Evolutionary conservation across 108 stramenopile species (phyloP).

Genomic region (Cylindrotheca fusiformis): DNA sequence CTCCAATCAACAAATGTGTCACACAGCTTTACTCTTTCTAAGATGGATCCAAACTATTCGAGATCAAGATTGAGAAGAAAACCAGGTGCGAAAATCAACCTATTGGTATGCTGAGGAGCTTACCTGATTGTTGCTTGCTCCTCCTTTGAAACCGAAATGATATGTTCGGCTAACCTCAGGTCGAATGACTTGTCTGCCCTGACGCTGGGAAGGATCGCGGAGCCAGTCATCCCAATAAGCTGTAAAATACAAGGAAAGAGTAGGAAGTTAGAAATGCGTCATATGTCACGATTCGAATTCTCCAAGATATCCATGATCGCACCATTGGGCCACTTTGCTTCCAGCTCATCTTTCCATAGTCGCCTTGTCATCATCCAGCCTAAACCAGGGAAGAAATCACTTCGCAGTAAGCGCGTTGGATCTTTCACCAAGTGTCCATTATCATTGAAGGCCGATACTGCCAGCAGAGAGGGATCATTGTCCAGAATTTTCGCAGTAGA

Average conservation of each 20-base stretch:
- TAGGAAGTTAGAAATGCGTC: too few species aligned
- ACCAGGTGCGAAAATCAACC: too few species aligned
- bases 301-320: too few species aligned
- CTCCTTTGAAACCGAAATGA: constrained; percentile 78
- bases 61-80: neutral
- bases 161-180: constrained; percentile 86
- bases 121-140: constrained; percentile 53
- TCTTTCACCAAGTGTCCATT: constrained; percentile 64
- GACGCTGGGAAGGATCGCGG: constrained; percentile 76
- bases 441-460: constrained; percentile 94
- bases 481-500: constrained; percentile 82
- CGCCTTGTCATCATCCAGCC: constrained; percentile 92
- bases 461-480: constrained; percentile 63
- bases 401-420: constrained; percentile 56
- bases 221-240: constrained; percentile 98
- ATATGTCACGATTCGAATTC: too few species aligned
- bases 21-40: constrained; percentile 61
- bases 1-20: constrained; percentile 59
- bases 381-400: constrained; percentile 94
- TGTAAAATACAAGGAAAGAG: neutral
- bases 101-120: too few species aligned
- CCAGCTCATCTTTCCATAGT: constrained; percentile 75
- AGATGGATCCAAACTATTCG: constrained; percentile 26
- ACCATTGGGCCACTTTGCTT: constrained; percentile 43
- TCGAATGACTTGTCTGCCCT: constrained; percentile 76